phyloP scores from a whole-genome alignment of 2,329 filamentous ascomycete species.

The Capronia coronata region DNA sequence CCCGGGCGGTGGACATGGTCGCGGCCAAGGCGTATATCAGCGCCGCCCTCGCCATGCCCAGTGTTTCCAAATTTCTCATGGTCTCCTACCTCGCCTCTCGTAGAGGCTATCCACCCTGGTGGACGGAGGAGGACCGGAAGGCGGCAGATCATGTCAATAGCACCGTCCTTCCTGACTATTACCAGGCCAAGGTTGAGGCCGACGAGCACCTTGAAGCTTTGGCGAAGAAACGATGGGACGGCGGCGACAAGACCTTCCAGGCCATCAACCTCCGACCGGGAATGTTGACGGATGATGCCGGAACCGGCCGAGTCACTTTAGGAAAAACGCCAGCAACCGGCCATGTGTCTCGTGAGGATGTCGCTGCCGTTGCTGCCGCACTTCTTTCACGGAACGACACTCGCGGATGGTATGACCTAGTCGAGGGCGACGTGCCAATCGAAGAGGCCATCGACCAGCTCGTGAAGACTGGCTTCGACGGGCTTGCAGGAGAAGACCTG shows the following conservation, averaged over 20 bases:
- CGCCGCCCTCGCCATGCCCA: conserved; percentile 41
- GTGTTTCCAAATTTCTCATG: conserved; percentile 50
- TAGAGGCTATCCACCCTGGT: conserved; percentile 45
- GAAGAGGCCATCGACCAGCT: conserved; percentile 43
- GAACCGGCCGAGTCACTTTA: conserved; percentile 43
- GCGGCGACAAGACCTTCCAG: conserved; percentile 37
- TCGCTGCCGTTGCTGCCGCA: conserved; percentile 46
- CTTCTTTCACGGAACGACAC: conserved; percentile 45
- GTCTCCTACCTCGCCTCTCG: conserved; percentile 50
- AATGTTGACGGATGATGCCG: conserved; percentile 43
- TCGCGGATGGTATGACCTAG: conserved; percentile 49
- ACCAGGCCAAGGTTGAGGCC: conserved; percentile 50
- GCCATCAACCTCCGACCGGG: conserved; percentile 50
- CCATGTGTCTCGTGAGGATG: conserved; percentile 44
- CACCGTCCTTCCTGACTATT: conserved; percentile 47
- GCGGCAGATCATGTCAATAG: conserved; percentile 42
- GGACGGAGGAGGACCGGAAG: conserved; percentile 44
- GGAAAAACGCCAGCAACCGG: conserved; percentile 42
- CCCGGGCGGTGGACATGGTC: conserved; percentile 48
- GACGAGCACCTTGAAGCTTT: conserved; percentile 50
- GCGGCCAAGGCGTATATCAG: conserved; percentile 51
- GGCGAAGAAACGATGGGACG: conserved; percentile 31
- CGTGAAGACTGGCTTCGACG: conserved; percentile 42
- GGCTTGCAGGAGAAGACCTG: conserved; percentile 46
- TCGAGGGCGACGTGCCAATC: conserved; percentile 46